Evolutionary conservation across 2,329 filamentous ascomycete genomes (phyloP), one percentile per base, ranked within the genome.

Genomic region (Penicillium sp.): DNA sequence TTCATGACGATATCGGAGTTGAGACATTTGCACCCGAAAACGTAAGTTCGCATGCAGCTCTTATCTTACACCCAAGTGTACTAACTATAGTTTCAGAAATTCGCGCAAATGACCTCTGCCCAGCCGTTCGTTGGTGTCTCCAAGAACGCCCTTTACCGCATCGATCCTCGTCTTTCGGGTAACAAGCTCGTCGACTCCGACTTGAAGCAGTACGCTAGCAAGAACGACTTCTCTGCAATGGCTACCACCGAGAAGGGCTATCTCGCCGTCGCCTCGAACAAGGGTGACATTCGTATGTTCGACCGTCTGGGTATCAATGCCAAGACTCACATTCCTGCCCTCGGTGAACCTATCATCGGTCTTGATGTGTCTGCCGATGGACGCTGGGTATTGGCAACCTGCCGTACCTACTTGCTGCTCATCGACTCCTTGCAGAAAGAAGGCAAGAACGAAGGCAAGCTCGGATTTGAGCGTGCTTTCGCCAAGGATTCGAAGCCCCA

Each of bases 221-320:
- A 97, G 83, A 97, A 97, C 68, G 92, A 96, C 67, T 99, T 99
- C 75, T 97, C 92, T 0, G 88, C 93, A 13, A 83, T 95, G 27
- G 91, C 94, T 5, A 97, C 94, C 0, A 99, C 94, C 0, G 92
- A 96, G 68, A 93, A 97, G 76, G 94, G 94, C 10, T 95, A 97
- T 69, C 92, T 99, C 60, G 94, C 94, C 4, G 92, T 99, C 7
- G 93, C 94, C 0, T 97, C 92, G 49, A 96, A 96, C 78, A 99
- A 99, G 79, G 94, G 94, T 64, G 94, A 99, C 64, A 92, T 99
- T 58, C 90, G 94, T 50, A 85, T 99, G 65, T 99, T 99, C 67
- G 94, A 99, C 72, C 89, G 92, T 16, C 84, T 99, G 2, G 94
- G 94, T 13, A 95, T 97, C 76, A 95, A 96, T 63, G 94, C 94